Conservation (phyloP, 2,329 filamentous ascomycete species). For the Pseudogymnoascus sp. region DNA sequence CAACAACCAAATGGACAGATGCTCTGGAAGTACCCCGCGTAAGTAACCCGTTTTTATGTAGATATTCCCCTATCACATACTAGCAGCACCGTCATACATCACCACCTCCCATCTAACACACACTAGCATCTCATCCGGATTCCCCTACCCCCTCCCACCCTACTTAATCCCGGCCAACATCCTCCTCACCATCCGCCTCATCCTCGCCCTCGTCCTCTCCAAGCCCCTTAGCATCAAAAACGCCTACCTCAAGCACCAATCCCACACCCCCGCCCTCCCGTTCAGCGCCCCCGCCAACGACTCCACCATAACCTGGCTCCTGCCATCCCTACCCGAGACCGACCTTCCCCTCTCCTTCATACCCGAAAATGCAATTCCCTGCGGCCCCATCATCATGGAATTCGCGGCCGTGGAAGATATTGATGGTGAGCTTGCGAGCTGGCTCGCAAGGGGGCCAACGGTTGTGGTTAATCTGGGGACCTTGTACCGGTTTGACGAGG, state of each 20-base stretch:
- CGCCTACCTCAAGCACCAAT: not conserved
- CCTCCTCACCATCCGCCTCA: conserved; percentile 28
- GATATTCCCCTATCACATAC: too few species aligned
- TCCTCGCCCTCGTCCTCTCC: conserved; percentile 8
- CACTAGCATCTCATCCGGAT: conserved; percentile 35
- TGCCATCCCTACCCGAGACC: conserved; percentile 18
- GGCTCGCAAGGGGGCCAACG: conserved; percentile 36
- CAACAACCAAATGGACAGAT: conserved; percentile 31
- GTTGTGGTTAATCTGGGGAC: conserved; percentile 43
- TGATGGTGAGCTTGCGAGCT: conserved; percentile 35
- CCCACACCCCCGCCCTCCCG: not conserved
- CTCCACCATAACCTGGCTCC: conserved; percentile 24
- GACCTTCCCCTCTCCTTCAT: conserved; percentile 32
- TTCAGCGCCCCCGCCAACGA: conserved; percentile 25
- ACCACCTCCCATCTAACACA: too few species aligned
- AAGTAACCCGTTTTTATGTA: too few species aligned
- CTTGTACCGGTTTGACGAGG: conserved; percentile 15
- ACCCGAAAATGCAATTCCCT: conserved; percentile 34
- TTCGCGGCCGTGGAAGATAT: conserved; percentile 28
- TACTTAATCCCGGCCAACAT: conserved; percentile 36
- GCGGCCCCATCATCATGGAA: conserved; percentile 39
- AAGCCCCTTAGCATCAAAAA: not conserved
- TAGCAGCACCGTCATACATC: too few species aligned
- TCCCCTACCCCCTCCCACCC: conserved; percentile 39
- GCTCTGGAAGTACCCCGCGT: conserved; percentile 34